A percentile compares a stretch with the other conserved stretches of the same genome.
Conservation (phyloP, 192 early-diverging fungal species). For the Rhizoclosmatium globosum region DNA sequence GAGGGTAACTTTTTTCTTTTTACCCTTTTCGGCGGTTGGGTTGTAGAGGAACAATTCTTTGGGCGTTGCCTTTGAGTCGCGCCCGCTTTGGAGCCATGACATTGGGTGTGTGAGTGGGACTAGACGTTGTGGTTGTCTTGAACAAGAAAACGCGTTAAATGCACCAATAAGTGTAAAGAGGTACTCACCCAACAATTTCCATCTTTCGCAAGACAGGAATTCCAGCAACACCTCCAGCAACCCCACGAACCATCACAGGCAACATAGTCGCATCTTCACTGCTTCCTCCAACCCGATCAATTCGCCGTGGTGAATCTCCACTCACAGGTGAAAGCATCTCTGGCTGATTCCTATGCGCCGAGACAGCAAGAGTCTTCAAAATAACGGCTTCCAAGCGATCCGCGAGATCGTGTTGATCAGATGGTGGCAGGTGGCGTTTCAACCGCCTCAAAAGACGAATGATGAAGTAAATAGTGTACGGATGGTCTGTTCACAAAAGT, state of each 20-base stretch:
- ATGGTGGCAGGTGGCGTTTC: conserved; percentile 62
- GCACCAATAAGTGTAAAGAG: background rate
- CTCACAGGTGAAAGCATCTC: background rate
- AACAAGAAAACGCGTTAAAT: background rate
- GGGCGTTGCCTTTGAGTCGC: background rate
- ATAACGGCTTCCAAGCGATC: conserved; percentile 60
- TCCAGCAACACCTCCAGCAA: conserved; percentile 44
- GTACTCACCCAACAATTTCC: conserved; percentile 42
- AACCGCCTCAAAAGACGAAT: conserved; percentile 73
- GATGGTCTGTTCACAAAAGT: conserved; percentile 58
- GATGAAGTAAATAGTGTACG: conserved; percentile 67
- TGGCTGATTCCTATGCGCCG: background rate
- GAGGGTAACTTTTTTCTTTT: conserved; percentile 60
- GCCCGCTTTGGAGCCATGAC: conserved; percentile 41
- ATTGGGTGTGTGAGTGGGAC: conserved; percentile 65
- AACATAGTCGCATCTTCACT: conserved; percentile 26
- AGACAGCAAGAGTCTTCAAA: conserved; percentile 26
- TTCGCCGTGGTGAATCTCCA: background rate
- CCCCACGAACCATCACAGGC: conserved; percentile 43
- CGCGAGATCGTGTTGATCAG: conserved; percentile 73
- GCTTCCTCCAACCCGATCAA: background rate
- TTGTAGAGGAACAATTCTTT: conserved; percentile 85
- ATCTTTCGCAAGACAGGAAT: conserved; percentile 51
- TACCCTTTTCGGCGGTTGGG: conserved; percentile 72
- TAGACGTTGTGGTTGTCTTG: conserved; percentile 62